phyloP scores from a whole-genome alignment of 345 rosid genomes.

The Pelargonium nanum region DNA sequence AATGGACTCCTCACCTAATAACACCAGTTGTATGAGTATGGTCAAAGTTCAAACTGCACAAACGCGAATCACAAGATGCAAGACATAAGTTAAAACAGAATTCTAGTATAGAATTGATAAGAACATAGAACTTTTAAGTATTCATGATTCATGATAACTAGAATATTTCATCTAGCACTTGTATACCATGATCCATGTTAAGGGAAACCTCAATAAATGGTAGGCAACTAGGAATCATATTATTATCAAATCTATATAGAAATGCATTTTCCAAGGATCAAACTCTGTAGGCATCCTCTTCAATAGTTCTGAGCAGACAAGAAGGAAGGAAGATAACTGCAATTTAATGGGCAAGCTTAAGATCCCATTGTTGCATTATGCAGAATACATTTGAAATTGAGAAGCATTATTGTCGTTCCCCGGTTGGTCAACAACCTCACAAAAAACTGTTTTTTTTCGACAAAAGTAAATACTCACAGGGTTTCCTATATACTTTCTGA shows the following conservation, averaged over 20 bases:
- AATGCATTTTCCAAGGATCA: background rate
- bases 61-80: conserved; percentile 1
- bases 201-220: background rate
- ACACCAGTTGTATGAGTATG: conserved; percentile 95
- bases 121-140: background rate
- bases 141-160: background rate
- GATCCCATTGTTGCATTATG: background rate
- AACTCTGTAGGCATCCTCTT: background rate
- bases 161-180: background rate
- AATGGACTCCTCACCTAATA: conserved; percentile 46
- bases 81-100: background rate
- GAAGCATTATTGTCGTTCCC: background rate
- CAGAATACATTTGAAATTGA: too few relatives aligned
- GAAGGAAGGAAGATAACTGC: background rate
- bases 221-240: background rate
- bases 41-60: conserved; percentile 89
- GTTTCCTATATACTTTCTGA: conserved; percentile 92
- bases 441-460: background rate
- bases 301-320: background rate
- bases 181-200: background rate
- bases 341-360: background rate
- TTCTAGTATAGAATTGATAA: background rate
- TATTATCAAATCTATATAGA: background rate
- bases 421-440: background rate
- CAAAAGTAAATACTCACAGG: conserved; percentile 47